phyloP scores from a whole-genome alignment of 208 protist genomes.

The Acanthamoeba sp. region DNA sequence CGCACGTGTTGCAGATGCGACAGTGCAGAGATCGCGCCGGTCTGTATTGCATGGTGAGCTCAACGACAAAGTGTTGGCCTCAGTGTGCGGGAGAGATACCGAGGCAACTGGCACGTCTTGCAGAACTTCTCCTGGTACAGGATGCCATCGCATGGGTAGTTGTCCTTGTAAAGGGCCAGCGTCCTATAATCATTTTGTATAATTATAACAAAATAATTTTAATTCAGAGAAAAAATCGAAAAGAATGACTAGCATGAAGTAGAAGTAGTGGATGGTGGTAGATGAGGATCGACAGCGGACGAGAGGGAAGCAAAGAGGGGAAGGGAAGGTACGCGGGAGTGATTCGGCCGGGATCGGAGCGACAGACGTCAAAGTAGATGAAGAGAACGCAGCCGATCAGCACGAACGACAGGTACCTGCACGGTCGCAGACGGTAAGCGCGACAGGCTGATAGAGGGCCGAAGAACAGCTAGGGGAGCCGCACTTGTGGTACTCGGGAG shows the following conservation, averaged over 20 bases:
- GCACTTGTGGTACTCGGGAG: slow-evolving; percentile 63
- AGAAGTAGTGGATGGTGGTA: too few relatives aligned
- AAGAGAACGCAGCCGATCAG: not conserved
- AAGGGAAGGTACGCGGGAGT: slow-evolving; percentile 1
- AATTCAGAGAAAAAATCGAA: too few relatives aligned
- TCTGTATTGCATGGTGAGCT: too few relatives aligned
- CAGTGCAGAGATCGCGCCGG: slow-evolving; percentile 97
- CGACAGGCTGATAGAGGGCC: not conserved
- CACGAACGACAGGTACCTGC: slow-evolving; percentile 20
- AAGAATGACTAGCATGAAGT: too few relatives aligned
- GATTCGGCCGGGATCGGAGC: slow-evolving; percentile 63
- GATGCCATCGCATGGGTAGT: slow-evolving; percentile 36
- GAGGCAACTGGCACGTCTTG: not conserved
- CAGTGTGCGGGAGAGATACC: not conserved
- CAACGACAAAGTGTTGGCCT: too few relatives aligned
- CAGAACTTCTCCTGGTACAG: slow-evolving; percentile 43
- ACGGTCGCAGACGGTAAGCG: not conserved
- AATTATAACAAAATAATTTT: not conserved
- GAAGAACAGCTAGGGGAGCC: not conserved
- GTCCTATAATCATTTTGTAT: not conserved
- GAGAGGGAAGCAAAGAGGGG: not conserved
- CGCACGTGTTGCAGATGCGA: slow-evolving; percentile 93
- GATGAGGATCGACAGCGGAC: too few relatives aligned
- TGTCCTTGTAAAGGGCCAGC: slow-evolving; percentile 18
- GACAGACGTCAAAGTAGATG: slow-evolving; percentile 26